A percentile compares a stretch with the other conserved stretches of the same genome.
These are phyloP conservation scores for Heteromeles arbutifolia DNA, from an alignment of 306 rosid species.

Conservation along the genomic window DNA sequence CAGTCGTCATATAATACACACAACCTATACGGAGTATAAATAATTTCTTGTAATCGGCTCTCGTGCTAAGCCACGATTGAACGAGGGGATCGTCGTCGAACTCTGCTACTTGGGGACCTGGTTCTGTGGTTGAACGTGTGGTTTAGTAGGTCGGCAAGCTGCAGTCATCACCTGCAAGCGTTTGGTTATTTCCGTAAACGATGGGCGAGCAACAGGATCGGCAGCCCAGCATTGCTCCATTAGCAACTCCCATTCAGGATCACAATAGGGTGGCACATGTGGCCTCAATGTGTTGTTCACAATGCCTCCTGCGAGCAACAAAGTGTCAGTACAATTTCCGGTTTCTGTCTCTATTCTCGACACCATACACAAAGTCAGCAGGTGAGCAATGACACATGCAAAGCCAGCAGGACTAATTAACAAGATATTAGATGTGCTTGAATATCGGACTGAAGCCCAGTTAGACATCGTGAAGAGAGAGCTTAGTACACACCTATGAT, in stretches of 20 bases:
- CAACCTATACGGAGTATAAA: conserved; percentile 3
- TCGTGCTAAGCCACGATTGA: not conserved
- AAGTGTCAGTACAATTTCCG: not conserved
- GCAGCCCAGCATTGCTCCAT: conserved; percentile 96
- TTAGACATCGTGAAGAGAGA: not conserved
- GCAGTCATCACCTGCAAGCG: conserved; percentile 71
- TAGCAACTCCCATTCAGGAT: conserved; percentile 67
- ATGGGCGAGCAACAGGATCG: conserved; percentile 66
- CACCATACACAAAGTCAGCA: not conserved
- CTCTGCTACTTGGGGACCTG: conserved; percentile 27
- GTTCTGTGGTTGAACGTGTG: conserved; percentile 28
- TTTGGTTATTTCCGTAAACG: conserved; percentile 74
- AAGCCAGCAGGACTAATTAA: not conserved
- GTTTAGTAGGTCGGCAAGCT: conserved; percentile 46
- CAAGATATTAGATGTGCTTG: not conserved
- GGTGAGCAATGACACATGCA: not conserved
- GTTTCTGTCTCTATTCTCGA: not conserved
- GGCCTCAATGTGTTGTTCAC: conserved; percentile 82
- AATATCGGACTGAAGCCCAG: not conserved
- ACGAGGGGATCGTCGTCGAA: not conserved
- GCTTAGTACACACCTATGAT: conserved; percentile 55
- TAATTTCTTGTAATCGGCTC: not conserved
- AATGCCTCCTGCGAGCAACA: conserved; percentile 64
- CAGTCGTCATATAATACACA: conserved; percentile 12
- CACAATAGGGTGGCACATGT: conserved; percentile 52